These are phyloP conservation scores for Sclerotinia sclerotiorum DNA, from an alignment of 2,329 filamentous ascomycete species.

Conservation along the genomic window DNA sequence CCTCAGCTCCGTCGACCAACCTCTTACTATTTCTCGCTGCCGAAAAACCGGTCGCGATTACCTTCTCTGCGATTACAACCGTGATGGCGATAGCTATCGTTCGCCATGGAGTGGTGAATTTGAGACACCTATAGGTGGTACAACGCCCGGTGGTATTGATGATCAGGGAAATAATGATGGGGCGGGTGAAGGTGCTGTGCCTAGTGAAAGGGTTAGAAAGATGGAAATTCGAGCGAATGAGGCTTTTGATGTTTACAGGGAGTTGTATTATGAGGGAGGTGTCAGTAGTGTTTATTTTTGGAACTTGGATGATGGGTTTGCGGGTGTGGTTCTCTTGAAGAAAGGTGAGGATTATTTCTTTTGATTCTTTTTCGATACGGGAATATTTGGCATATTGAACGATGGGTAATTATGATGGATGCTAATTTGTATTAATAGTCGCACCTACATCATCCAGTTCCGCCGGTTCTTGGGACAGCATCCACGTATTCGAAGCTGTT, in stretches of 20 bases:
- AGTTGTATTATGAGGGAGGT: slow-evolving; percentile 95
- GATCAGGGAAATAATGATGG: slow-evolving; percentile 54
- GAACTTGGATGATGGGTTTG: slow-evolving; percentile 97
- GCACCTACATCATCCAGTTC: slow-evolving; percentile 64
- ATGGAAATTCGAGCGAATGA: slow-evolving; percentile 95
- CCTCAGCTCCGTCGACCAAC: slow-evolving; percentile 95
- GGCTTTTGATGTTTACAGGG: slow-evolving; percentile 94
- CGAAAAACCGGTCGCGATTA: slow-evolving; percentile 89
- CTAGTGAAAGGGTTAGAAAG: slow-evolving; percentile 85
- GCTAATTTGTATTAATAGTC: slow-evolving; percentile 47
- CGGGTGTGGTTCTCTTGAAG: slow-evolving; percentile 92
- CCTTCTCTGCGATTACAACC: slow-evolving; percentile 99
- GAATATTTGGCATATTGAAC: neutral
- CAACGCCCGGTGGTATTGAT: slow-evolving; percentile 54
- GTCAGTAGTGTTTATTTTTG: slow-evolving; percentile 97
- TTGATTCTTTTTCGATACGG: neutral
- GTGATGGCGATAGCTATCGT: slow-evolving; percentile 95
- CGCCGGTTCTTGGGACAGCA: slow-evolving; percentile 92
- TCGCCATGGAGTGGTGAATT: slow-evolving; percentile 99
- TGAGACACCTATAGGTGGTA: slow-evolving; percentile 78
- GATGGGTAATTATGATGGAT: neutral
- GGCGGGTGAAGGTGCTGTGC: slow-evolving; percentile 76
- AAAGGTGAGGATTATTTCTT: slow-evolving; percentile 62
- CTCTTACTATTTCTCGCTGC: slow-evolving; percentile 82
- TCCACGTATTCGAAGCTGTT: slow-evolving; percentile 96